phyloP scores from a whole-genome alignment of 2,329 filamentous ascomycete genomes.

The Dactylellina haptotyla region DNA sequence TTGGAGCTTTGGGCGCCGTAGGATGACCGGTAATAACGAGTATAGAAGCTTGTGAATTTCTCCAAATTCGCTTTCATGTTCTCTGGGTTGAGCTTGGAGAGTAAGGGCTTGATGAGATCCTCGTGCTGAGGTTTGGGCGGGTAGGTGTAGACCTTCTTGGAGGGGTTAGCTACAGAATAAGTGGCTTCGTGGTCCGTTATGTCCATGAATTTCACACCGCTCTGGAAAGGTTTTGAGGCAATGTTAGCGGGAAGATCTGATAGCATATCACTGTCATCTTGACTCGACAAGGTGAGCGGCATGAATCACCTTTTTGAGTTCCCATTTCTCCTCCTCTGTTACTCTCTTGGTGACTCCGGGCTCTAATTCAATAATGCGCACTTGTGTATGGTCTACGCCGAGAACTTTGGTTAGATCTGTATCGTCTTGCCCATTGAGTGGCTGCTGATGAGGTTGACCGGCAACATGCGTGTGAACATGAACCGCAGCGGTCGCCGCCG shows the following conservation, averaged over 20 bases:
- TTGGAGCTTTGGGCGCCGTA: slow-evolving; percentile 84
- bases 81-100: slow-evolving; percentile 75
- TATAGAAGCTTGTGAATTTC: slow-evolving; percentile 81
- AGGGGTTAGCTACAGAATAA: slow-evolving; percentile 63
- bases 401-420: slow-evolving; percentile 27
- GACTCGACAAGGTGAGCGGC: not conserved
- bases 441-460: slow-evolving; percentile 36
- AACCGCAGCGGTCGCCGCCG: slow-evolving; percentile 22
- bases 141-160: slow-evolving; percentile 69
- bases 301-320: slow-evolving; percentile 75
- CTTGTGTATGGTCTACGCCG: slow-evolving; percentile 61
- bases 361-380: slow-evolving; percentile 82
- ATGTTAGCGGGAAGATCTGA: not conserved
- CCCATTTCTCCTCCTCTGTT: slow-evolving; percentile 95
- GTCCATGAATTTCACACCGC: slow-evolving; percentile 91
- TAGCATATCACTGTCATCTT: not conserved
- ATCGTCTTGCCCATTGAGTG: slow-evolving; percentile 35
- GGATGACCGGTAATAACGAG: slow-evolving; percentile 72
- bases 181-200: slow-evolving; percentile 80
- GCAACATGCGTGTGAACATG: slow-evolving; percentile 32
- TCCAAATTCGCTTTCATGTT: slow-evolving; percentile 82
- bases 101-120: slow-evolving; percentile 73
- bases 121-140: slow-evolving; percentile 74
- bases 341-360: slow-evolving; percentile 86
- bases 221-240: slow-evolving; percentile 64